Evolutionary conservation across 2,329 filamentous ascomycete genomes (phyloP).

Genomic region (Exophiala oligosperma): DNA sequence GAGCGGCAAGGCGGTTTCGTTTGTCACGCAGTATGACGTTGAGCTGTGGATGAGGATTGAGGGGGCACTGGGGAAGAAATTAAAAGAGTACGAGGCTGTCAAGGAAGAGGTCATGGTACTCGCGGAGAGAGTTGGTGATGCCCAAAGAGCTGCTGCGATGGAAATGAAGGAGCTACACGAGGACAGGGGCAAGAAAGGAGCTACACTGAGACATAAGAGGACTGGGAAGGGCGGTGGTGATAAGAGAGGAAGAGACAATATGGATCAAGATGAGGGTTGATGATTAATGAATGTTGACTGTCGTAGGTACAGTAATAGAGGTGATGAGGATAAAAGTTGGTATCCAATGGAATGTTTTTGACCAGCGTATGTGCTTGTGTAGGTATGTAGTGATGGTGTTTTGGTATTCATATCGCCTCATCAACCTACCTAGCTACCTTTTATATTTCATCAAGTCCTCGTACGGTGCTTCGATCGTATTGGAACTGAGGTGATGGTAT

Average conservation of each 20-base stretch:
- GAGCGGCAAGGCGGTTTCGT: conserved; percentile 73
- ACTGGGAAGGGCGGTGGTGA: conserved; percentile 33
- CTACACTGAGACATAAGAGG: conserved; percentile 53
- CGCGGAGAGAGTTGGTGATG: conserved; percentile 74
- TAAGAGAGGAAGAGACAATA: conserved; percentile 60
- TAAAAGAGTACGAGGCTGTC: conserved; percentile 66
- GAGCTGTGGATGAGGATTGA: conserved; percentile 82
- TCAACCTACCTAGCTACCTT: no score
- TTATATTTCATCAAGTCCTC: no score
- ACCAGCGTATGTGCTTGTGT: no score
- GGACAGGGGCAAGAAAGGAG: conserved; percentile 40
- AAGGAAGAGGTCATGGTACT: conserved; percentile 86
- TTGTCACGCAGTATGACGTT: conserved; percentile 86
- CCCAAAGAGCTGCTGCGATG: conserved; percentile 72
- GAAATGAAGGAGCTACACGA: conserved; percentile 83
- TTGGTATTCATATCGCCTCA: no score
- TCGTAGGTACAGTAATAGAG: no score
- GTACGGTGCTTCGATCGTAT: no score
- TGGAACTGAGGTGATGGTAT: no score
- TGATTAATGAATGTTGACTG: background rate
- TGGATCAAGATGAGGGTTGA: conserved; percentile 75
- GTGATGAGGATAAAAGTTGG: no score
- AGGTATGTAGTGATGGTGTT: no score
- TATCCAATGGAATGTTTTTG: no score
- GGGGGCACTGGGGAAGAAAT: conserved; percentile 74